Evolutionary conservation across 1,139 yeast genomes (phyloP), one percentile per base, ranked within the genome.

Genomic region (Blastobotrys capitulatus): DNA sequence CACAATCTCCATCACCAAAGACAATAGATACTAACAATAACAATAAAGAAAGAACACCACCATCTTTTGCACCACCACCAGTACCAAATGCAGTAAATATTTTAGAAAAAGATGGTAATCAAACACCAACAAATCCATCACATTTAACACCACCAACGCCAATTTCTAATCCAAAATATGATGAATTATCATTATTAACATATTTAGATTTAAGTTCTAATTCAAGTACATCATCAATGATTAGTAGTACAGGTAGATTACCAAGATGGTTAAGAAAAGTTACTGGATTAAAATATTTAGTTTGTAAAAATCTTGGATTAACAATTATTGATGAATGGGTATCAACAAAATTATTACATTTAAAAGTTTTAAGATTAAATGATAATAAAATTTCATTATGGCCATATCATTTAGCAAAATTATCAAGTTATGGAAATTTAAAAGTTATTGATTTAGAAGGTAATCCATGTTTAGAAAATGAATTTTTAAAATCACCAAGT

Each of bases 271-370:
- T 64, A 13, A 61, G 56, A 34, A 52, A 58, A 44, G 63, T 64
- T 48, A 46, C 57, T 7, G 53, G 56, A 40, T 52, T 63, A 31
- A 55, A 61, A 48, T 60, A 57, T 38, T 55, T 64, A 18, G 54
- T 59, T 22, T 66, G 65, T 37, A 53, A 55, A 41, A 50, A 56
- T 42, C 48, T 61, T 34, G 64, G 60, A 1, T 38, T 64, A 15
- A 52, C 60, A 1, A 59, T 57, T 10, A 48, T 64, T 2, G 68
- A 64, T 42, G 64, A 60, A 12, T 64, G 68, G 68, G 59, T 64
- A 3, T 57, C 63, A 1, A 49, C 54, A 29, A 50, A 49, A 42
- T 53, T 64, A 43, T 50, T 47, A 18, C 51, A 60, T 35, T 57
- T 64, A 19, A 47, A 52, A 38, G 61, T 58, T 6, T 27, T 64